Evolutionary conservation across 2,329 filamentous ascomycete genomes (phyloP), one percentile per base, ranked within the genome.

Genomic region (Trichoderma guizhouense): DNA sequence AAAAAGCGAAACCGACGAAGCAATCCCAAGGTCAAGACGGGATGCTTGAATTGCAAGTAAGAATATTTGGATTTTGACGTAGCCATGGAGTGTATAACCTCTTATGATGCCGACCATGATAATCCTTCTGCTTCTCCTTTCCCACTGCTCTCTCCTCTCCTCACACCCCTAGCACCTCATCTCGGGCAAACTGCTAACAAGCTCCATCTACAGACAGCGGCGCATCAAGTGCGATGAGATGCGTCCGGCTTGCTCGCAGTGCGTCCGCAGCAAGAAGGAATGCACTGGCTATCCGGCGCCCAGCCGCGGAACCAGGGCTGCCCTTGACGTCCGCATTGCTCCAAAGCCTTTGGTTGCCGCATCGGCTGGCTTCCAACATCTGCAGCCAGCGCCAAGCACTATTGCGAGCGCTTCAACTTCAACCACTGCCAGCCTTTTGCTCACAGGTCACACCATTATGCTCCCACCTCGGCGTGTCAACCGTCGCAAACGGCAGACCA

Each of bases 41-140:
- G 89, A 53, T 91, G 90, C 79, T 85, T 84, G 76, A 90, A 88
- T 79, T 92, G 89, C 89, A 91, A 91, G 89, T 91, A 84, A 79
- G 89, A 84, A 28, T 6, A 15, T 24, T 24, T 24, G 47, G 12
- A n/a, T 1, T 34, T 60, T n/a, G 30, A 51, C n/a, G 9, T 12
- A 51, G 8, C n/a, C 11, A 60, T 60, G 18, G 18, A 28, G 15
- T 21, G 28, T 24, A 55, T 21, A 55, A 12, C 21, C 3, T 47
- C 43, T 51, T 21, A 58, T 32, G 6, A 4, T 58, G 5, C 14
- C 28, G 5, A 14, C 28, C 28, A 58, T 24, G 51, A 30, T 69
- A 43, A 62, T 32, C 60, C 21, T 12, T 15, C 11, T 39, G 34
- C n/a, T 7, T 28, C 9, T 1, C 30, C 11, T n/a, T n/a, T 5